Evolutionary conservation across 1,284 basidiomycete genomes (phyloP).

Genomic region (Coniferiporia weirii): DNA sequence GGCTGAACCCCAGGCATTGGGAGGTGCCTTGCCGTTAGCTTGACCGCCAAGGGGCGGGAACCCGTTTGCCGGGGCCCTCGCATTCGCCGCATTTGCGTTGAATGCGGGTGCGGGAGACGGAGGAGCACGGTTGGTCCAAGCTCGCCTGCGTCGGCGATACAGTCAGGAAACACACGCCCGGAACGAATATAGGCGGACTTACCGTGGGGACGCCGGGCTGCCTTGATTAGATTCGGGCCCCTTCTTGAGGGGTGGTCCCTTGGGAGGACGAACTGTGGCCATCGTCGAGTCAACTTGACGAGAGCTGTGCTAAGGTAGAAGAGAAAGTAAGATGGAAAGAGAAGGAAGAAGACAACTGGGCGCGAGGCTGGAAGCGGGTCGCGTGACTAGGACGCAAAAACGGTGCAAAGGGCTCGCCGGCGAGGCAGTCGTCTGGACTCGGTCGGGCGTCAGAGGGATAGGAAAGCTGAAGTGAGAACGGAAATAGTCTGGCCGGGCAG

Average conservation of each 20-base stretch:
- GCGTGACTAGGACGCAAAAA: background rate
- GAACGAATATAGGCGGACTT: background rate
- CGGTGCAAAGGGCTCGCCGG: background rate
- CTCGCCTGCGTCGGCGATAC: constrained; percentile 13
- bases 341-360: background rate
- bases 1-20: constrained; percentile 15
- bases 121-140: constrained; percentile 17
- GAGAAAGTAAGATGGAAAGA: background rate
- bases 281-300: constrained; percentile 15
- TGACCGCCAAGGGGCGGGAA: constrained; percentile 17
- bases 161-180: background rate
- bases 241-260: constrained; percentile 18
- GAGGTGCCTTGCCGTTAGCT: constrained; percentile 14
- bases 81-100: constrained; percentile 4
- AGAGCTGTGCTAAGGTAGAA: background rate
- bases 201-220: constrained; percentile 12
- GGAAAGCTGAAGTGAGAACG: constrained; percentile 5
- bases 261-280: constrained; percentile 16
- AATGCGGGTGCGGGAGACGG: constrained; percentile 15
- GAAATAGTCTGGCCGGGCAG: constrained; percentile 14
- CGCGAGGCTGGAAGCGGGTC: background rate
- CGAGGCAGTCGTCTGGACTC: background rate
- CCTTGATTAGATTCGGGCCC: constrained; percentile 13
- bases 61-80: constrained; percentile 10
- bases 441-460: background rate